phyloP scores from a whole-genome alignment of 2,329 filamentous ascomycete species.

The Stachybotrys chartarum region DNA sequence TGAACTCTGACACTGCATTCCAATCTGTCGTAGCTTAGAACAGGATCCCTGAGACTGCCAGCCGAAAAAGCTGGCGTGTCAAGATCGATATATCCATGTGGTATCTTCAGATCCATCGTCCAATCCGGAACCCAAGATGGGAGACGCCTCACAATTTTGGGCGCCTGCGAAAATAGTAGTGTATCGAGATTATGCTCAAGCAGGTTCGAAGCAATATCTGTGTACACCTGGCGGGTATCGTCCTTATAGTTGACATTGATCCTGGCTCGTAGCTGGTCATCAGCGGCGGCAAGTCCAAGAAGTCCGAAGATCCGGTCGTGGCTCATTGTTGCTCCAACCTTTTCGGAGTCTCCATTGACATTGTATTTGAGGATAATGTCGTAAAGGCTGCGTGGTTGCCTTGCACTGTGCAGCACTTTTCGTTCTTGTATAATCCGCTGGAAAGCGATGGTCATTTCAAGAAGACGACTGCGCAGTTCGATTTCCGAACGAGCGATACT shows the following conservation, averaged over 20 bases:
- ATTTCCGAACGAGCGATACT: slow-evolving; percentile 9
- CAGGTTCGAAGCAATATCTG: slow-evolving; percentile 8
- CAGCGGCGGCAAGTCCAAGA: slow-evolving; percentile 17
- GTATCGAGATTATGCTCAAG: slow-evolving; percentile 15
- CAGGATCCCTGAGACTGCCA: background rate
- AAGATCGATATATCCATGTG: slow-evolving; percentile 15
- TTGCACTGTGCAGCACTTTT: slow-evolving; percentile 16
- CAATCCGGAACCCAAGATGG: slow-evolving; percentile 28
- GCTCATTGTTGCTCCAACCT: slow-evolving; percentile 16
- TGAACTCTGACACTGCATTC: slow-evolving; percentile 7
- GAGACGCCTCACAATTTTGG: slow-evolving; percentile 9
- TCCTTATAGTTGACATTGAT: slow-evolving; percentile 10
- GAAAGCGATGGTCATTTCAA: slow-evolving; percentile 8
- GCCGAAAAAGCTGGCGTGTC: slow-evolving; percentile 14
- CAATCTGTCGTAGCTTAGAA: slow-evolving; percentile 3
- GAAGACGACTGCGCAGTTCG: slow-evolving; percentile 10
- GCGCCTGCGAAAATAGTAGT: slow-evolving; percentile 20
- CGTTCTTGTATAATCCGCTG: slow-evolving; percentile 20
- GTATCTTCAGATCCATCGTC: slow-evolving; percentile 18
- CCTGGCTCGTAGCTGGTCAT: slow-evolving; percentile 9
- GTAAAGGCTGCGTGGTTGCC: slow-evolving; percentile 11
- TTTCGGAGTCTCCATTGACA: slow-evolving; percentile 12
- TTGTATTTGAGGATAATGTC: slow-evolving; percentile 22
- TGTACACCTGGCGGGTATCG: slow-evolving; percentile 6
- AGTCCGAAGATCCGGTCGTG: slow-evolving; percentile 24